Evolutionary conservation across 2,329 filamentous ascomycete genomes (phyloP), one percentile per base, ranked within the genome.

Genomic region (Aquanectria penicillioides): DNA sequence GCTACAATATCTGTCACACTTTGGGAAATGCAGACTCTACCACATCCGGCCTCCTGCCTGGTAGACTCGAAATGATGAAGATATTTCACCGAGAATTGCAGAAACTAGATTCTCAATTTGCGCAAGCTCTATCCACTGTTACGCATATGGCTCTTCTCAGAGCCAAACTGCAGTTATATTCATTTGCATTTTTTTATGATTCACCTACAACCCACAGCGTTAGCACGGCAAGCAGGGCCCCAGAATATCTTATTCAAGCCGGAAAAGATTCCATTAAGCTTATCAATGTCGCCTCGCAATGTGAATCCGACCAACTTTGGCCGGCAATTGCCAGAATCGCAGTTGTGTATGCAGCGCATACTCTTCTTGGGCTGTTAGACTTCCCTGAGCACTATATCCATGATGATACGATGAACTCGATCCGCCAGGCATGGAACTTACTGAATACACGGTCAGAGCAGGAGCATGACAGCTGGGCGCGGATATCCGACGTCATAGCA

Each of bases 1-100:
- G 46, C 10, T n/a, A 49, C 46, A 49, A 25, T 22, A 49, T 49
- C n/a, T 49, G 46, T n/a, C 34, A 49, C 28, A 31, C 46, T 12
- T n/a, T 49, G 20, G 46, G 46, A 25, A 49, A 49, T 20, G 26
- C 23, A 4, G 46, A 49, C 18, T 22, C 23, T 15, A 49, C 46
- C 9, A 22, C 17, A 13, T 49, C 46, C 6, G 46, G 46, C 11
- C 46, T 49, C 15, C 46, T 49, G 2, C 46, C 46, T 7, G 33
- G 46, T 11, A 28, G 33, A 3, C 23, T 34, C 6, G 33, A 22
- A 6, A 49, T 49, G 46, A 49, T 49, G 33, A 49, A 49, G 22
- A 37, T 49, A 37, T 49, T 49, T 20, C 31, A 37, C 13, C 29
- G 26, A 4, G 33, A 37, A 23, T 15, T 49, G n/a, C 46, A 29